phyloP scores from a whole-genome alignment of 2,329 filamentous ascomycete species.

The Fusarium sp. region DNA sequence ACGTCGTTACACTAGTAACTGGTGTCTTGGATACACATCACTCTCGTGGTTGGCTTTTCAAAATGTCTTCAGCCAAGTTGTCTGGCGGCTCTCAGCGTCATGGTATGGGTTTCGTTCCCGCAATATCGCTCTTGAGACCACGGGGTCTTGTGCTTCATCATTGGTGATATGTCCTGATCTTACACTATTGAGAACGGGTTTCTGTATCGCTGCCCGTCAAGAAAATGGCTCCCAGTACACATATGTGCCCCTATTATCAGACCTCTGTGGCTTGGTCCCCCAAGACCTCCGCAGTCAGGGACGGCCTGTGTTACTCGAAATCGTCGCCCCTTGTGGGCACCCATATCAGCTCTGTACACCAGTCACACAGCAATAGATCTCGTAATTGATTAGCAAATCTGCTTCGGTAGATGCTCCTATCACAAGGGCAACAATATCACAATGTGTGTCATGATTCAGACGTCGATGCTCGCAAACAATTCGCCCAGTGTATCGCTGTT shows the following conservation, averaged over 20 bases:
- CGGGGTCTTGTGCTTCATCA: not conserved
- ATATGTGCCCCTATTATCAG: constrained; percentile 12
- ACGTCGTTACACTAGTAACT: constrained; percentile 18
- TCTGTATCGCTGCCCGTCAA: not conserved
- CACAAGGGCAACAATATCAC: not conserved
- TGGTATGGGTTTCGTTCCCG: constrained; percentile 16
- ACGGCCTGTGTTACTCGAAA: not conserved
- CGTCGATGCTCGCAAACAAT: constrained; percentile 1
- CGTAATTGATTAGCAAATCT: constrained; percentile 7
- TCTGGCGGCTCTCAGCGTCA: constrained; percentile 4
- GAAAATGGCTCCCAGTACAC: not conserved
- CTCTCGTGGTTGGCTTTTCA: not conserved
- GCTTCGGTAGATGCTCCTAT: constrained; percentile 34
- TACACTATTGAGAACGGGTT: constrained; percentile 10
- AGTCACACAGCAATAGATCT: constrained; percentile 23
- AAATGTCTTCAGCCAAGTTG: not conserved
- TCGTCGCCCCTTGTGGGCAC: not conserved
- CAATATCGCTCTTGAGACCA: not conserved
- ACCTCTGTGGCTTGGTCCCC: constrained; percentile 1
- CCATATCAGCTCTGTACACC: not conserved
- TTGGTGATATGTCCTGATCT: constrained; percentile 9
- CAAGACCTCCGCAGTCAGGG: not conserved
- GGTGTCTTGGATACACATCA: constrained; percentile 1
- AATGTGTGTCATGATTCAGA: constrained; percentile 9
- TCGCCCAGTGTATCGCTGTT: not conserved